A percentile compares a stretch with the other conserved stretches of the same genome.
Conservation (phyloP, 441 rosid genomes). For the Adansonia madagascariensis region DNA sequence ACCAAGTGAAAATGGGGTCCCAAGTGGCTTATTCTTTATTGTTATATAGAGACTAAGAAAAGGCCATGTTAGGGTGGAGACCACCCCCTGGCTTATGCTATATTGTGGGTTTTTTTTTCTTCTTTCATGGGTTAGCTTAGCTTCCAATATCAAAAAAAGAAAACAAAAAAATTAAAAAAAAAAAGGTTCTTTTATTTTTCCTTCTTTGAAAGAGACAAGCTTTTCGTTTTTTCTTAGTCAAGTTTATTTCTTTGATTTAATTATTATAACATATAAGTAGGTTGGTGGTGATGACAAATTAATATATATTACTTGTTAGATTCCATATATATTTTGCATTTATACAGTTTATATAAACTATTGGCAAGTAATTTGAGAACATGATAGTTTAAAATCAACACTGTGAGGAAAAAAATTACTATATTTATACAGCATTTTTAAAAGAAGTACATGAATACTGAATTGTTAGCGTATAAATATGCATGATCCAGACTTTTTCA, state of each 20-base stretch:
- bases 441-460: no score
- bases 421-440: no score
- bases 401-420: no score
- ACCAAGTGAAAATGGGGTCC: conserved; percentile 13
- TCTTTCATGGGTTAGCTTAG: neutral
- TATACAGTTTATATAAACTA: neutral
- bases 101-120: conserved; percentile 27
- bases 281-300: conserved; percentile 14
- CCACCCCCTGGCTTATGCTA: conserved; percentile 62
- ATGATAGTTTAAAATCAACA: no score
- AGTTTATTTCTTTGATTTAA: neutral
- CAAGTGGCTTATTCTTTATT: neutral
- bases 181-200: neutral
- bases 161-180: neutral
- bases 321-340: neutral
- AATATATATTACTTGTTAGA: neutral
- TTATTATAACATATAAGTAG: neutral
- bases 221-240: neutral
- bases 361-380: neutral
- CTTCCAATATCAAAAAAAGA: neutral
- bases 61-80: conserved; percentile 57
- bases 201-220: neutral
- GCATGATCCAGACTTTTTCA: neutral
- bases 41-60: conserved; percentile 19
- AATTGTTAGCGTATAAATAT: neutral